A percentile compares a stretch with the other conserved stretches of the same genome.
Conservation (phyloP, 2,329 filamentous ascomycete species). For the Trichoderma sp. region DNA sequence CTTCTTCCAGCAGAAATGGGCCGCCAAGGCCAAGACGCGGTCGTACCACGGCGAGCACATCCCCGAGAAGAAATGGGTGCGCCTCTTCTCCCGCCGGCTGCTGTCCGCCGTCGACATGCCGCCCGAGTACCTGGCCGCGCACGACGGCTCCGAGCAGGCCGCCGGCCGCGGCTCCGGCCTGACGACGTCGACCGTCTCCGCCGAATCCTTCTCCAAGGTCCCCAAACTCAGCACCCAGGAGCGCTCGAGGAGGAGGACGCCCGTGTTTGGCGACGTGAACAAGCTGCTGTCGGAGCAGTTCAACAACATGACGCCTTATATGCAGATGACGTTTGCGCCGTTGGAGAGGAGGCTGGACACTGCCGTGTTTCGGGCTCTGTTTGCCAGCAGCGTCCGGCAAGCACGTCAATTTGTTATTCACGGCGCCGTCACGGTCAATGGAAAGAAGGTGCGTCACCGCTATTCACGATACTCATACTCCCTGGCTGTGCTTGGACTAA, state of each 20-base stretch:
- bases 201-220: conserved; percentile 41
- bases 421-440: conserved; percentile 92
- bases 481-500: conserved; percentile 18
- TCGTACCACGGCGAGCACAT: conserved; percentile 95
- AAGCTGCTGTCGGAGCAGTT: conserved; percentile 41
- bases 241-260: conserved; percentile 29
- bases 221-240: conserved; percentile 33
- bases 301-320: conserved; percentile 72
- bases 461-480: background rate
- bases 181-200: conserved; percentile 39
- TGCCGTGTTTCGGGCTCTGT: conserved; percentile 90
- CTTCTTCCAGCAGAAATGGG: conserved; percentile 99
- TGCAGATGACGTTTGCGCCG: conserved; percentile 94
- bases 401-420: conserved; percentile 94
- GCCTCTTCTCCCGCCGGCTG: conserved; percentile 83
- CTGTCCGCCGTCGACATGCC: conserved; percentile 85
- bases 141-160: conserved; percentile 83
- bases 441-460: conserved; percentile 71
- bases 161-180: conserved; percentile 80
- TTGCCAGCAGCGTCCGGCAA: conserved; percentile 90
- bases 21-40: conserved; percentile 78
- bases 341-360: conserved; percentile 89
- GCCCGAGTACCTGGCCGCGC: conserved; percentile 72
- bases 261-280: conserved; percentile 40
- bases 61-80: conserved; percentile 88